Conservation (phyloP, 1,284 basidiomycete genomes). For the Sutorius eximius region DNA sequence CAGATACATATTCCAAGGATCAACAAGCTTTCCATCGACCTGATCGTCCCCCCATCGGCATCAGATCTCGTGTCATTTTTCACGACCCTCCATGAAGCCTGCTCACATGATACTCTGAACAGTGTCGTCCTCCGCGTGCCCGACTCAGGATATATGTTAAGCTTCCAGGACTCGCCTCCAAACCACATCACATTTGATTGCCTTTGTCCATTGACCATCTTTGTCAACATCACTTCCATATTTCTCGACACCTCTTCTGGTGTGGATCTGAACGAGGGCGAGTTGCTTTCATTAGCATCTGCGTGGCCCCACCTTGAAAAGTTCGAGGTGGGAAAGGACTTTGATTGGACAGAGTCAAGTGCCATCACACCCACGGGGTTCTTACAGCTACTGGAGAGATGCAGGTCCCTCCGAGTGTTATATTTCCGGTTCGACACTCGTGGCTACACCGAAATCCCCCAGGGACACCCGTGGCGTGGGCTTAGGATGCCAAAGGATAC, state of each 20-base stretch:
- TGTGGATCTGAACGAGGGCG: constrained; percentile 7
- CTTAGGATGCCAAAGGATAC: not conserved
- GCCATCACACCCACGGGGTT: constrained; percentile 16
- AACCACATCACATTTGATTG: constrained; percentile 4
- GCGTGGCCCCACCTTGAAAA: constrained; percentile 16
- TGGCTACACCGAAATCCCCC: constrained; percentile 12
- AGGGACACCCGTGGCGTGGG: constrained; percentile 14
- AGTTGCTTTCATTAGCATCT: constrained; percentile 16
- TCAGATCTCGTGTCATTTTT: constrained; percentile 8
- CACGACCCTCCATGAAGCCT: constrained; percentile 3
- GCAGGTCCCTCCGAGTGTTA: constrained; percentile 10
- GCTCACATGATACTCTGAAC: not conserved
- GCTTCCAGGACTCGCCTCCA: not conserved
- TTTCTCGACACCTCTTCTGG: constrained; percentile 1
- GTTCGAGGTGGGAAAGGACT: not conserved
- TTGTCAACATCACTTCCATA: constrained; percentile 13
- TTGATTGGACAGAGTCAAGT: constrained; percentile 8
- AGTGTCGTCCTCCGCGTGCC: not conserved
- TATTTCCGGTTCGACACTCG: constrained; percentile 8
- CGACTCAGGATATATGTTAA: not conserved
- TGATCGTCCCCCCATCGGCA: not conserved
- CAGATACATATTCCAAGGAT: not conserved
- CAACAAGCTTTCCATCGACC: not conserved
- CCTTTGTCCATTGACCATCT: constrained; percentile 11
- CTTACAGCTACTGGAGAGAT: constrained; percentile 15